A percentile compares a stretch with the other conserved stretches of the same genome.
Evolutionary conservation across 225 moss, liverwort and hornwort genomes (phyloP).

Genomic region (Sphagnum tenellum): DNA sequence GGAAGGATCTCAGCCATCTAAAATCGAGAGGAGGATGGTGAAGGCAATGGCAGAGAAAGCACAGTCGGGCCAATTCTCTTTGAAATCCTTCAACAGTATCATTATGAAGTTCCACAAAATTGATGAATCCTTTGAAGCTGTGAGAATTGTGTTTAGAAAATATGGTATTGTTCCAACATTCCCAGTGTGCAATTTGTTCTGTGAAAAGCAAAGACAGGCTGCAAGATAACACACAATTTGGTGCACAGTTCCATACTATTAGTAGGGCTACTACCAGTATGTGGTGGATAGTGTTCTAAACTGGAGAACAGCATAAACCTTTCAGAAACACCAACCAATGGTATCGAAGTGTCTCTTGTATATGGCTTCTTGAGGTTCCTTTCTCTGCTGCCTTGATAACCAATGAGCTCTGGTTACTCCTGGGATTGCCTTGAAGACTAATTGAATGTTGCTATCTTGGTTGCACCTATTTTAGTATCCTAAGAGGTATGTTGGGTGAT

Average conservation of each 20-base stretch:
- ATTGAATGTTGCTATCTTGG: too few species aligned
- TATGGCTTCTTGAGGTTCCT: background rate
- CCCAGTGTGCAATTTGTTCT: too few species aligned
- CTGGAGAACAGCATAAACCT: too few species aligned
- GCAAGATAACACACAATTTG: too few species aligned
- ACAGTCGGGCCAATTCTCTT: slow-evolving; percentile 11
- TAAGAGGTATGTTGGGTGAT: background rate
- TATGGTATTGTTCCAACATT: slow-evolving; percentile 20
- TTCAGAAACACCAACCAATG: too few species aligned
- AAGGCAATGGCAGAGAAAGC: slow-evolving; percentile 37
- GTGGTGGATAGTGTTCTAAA: too few species aligned
- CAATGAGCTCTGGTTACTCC: background rate
- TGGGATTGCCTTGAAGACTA: background rate
- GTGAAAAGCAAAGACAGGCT: too few species aligned
- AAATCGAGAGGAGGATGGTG: slow-evolving; percentile 42
- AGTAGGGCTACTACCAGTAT: too few species aligned
- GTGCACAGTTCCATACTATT: too few species aligned
- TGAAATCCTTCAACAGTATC: slow-evolving; percentile 52
- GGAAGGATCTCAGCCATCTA: slow-evolving; percentile 16
- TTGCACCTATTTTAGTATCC: too few species aligned
- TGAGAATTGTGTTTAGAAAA: slow-evolving; percentile 45
- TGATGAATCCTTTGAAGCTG: slow-evolving; percentile 52
- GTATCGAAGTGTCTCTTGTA: too few species aligned
- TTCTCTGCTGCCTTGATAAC: background rate
- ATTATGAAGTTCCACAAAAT: slow-evolving; percentile 70